These are phyloP conservation scores for Ganoderma multipileum DNA, from an alignment of 1,284 basidiomycete genomes.

Conservation along the genomic window DNA sequence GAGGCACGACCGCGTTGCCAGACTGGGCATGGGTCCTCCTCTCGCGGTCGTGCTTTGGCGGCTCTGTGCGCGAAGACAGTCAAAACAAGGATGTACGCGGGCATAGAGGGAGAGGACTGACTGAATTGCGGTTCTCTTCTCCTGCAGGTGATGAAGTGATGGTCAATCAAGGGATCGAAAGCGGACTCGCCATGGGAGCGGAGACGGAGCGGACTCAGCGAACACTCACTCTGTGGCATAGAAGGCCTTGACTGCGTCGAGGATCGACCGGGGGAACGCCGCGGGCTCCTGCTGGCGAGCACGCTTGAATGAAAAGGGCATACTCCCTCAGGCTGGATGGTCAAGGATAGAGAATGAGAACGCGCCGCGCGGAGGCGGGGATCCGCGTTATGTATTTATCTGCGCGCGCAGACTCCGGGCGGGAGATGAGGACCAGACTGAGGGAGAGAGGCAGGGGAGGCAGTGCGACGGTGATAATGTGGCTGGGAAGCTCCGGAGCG, in stretches of 20 bases:
- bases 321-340: constrained; percentile 23
- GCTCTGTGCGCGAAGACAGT: constrained; percentile 24
- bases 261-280: constrained; percentile 31
- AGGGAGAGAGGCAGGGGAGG: constrained; percentile 28
- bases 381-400: constrained; percentile 30
- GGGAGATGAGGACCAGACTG: constrained; percentile 19
- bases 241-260: constrained; percentile 32
- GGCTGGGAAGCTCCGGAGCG: constrained; percentile 27
- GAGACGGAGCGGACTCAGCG: background rate
- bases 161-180: constrained; percentile 14
- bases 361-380: constrained; percentile 28
- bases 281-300: constrained; percentile 31
- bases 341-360: constrained; percentile 21
- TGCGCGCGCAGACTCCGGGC: constrained; percentile 21
- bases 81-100: constrained; percentile 2
- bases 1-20: background rate
- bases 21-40: background rate
- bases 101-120: constrained; percentile 13
- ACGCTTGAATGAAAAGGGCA: constrained; percentile 34
- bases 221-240: constrained; percentile 30
- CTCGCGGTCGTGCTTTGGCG: constrained; percentile 30
- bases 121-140: constrained; percentile 33
- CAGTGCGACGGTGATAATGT: constrained; percentile 26
- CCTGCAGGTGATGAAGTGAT: constrained; percentile 14
- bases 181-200: background rate